Conservation (phyloP, 1,139 yeast genomes). For the Sugiyamaella paludigena region DNA sequence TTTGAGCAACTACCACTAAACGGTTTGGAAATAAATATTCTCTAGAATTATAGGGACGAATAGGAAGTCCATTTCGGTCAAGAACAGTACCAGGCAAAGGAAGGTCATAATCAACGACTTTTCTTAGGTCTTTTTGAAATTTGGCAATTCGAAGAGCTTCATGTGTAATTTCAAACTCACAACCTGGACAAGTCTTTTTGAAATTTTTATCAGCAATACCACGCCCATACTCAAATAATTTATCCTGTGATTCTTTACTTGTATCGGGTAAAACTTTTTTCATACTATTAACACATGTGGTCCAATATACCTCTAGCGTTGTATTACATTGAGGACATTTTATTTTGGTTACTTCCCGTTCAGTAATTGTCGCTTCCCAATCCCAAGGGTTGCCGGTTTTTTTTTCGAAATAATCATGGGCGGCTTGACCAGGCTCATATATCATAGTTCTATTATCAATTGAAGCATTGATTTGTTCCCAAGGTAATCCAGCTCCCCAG, state of each 20-base stretch:
- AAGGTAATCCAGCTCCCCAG: constrained; percentile 37
- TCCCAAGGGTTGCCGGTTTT: too few relatives aligned
- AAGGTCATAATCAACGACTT: constrained; percentile 2
- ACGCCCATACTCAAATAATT: constrained; percentile 1
- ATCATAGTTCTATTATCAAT: too few relatives aligned
- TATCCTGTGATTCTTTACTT: neutral
- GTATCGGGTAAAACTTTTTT: neutral
- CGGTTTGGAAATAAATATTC: constrained; percentile 5
- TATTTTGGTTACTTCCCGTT: too few relatives aligned
- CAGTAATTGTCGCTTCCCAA: too few relatives aligned
- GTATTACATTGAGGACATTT: constrained; percentile 2
- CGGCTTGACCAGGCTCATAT: too few relatives aligned
- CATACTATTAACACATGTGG: neutral
- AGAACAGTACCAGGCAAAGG: constrained; percentile 20
- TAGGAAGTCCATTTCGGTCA: constrained; percentile 2
- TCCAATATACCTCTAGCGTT: constrained; percentile 2
- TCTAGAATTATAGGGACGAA: neutral
- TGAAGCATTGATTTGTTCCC: constrained; percentile 17
- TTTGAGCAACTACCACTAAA: neutral
- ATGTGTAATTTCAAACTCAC: constrained; percentile 9
- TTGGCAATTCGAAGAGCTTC: constrained; percentile 12
- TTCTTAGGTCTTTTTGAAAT: constrained; percentile 13
- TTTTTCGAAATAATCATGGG: too few relatives aligned
- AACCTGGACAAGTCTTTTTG: constrained; percentile 9
- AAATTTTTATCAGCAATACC: constrained; percentile 10